Conservation (phyloP, 1,139 yeast species). For the Nakaseomyces uthaithaninus region DNA sequence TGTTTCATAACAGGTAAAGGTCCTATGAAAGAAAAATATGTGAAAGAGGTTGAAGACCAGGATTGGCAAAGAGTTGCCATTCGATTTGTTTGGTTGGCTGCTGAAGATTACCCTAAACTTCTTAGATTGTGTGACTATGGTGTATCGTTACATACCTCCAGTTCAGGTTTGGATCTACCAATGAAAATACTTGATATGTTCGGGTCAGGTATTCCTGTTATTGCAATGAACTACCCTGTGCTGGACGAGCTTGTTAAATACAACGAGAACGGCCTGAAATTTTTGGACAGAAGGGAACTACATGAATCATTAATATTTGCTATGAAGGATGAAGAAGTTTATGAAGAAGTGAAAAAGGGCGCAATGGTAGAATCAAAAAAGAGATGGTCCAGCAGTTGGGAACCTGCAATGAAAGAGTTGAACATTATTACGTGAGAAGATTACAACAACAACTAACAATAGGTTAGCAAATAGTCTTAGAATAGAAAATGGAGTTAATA, state of each 20-base stretch:
- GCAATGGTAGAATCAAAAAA: constrained; percentile 58
- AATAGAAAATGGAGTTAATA: too few species aligned
- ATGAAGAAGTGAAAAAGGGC: constrained; percentile 46
- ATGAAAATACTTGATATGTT: constrained; percentile 96
- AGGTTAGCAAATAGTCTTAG: too few species aligned
- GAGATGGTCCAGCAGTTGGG: constrained; percentile 81
- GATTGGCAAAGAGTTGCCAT: constrained; percentile 45
- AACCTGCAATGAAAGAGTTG: constrained; percentile 23
- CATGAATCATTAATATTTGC: constrained; percentile 41
- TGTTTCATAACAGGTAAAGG: constrained; percentile 92
- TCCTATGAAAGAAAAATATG: constrained; percentile 53
- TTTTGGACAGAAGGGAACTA: constrained; percentile 41
- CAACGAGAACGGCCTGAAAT: constrained; percentile 40
- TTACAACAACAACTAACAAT: too few species aligned
- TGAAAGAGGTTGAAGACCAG: constrained; percentile 39
- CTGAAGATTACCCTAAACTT: constrained; percentile 72
- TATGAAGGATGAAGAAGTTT: constrained; percentile 37
- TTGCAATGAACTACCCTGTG: constrained; percentile 70
- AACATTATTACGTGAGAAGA: constrained; percentile 18
- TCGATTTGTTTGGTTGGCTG: constrained; percentile 65
- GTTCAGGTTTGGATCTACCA: constrained; percentile 90
- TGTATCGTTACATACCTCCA: constrained; percentile 80
- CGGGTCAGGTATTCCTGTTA: constrained; percentile 92
- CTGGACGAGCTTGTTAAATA: constrained; percentile 51
- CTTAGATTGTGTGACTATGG: constrained; percentile 79